Evolutionary conservation across 1,139 yeast genomes (phyloP).

Genomic region (Lodderomyces margitis): DNA sequence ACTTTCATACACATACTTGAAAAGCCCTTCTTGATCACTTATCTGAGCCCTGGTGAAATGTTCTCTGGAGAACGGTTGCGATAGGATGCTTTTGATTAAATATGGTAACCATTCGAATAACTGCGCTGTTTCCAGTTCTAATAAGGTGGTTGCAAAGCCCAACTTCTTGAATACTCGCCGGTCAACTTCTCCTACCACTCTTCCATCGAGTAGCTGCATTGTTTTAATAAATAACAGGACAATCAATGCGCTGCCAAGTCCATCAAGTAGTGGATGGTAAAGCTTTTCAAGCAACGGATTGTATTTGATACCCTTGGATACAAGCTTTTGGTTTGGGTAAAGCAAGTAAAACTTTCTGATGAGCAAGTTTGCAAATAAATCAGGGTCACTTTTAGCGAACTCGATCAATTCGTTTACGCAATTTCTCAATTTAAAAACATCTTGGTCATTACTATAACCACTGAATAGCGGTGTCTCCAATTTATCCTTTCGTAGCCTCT

Average conservation of each 20-base stretch:
- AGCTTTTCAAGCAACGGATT: constrained; percentile 29
- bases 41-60: not conserved
- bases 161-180: constrained; percentile 8
- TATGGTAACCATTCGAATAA: constrained; percentile 20
- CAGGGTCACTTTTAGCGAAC: constrained; percentile 8
- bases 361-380: constrained; percentile 17
- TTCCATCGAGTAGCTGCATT: constrained; percentile 1
- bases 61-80: not conserved
- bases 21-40: not conserved
- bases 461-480: constrained; percentile 33
- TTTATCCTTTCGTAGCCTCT: constrained; percentile 46
- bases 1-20: not conserved
- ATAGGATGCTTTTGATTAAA: constrained; percentile 3
- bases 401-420: constrained; percentile 24
- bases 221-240: constrained; percentile 15
- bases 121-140: constrained; percentile 15
- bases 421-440: constrained; percentile 23
- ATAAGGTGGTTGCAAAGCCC: constrained; percentile 5
- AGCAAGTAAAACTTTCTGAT: constrained; percentile 28
- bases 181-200: constrained; percentile 2
- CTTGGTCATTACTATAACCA: constrained; percentile 13
- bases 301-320: constrained; percentile 23
- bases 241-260: constrained; percentile 25
- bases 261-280: constrained; percentile 34
- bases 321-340: constrained; percentile 23